A percentile compares a stretch with the other conserved stretches of the same genome.
Evolutionary conservation across 495 filamentous ascomycete genomes (phyloP).

Genomic region (Parathielavia hyrcaniae): DNA sequence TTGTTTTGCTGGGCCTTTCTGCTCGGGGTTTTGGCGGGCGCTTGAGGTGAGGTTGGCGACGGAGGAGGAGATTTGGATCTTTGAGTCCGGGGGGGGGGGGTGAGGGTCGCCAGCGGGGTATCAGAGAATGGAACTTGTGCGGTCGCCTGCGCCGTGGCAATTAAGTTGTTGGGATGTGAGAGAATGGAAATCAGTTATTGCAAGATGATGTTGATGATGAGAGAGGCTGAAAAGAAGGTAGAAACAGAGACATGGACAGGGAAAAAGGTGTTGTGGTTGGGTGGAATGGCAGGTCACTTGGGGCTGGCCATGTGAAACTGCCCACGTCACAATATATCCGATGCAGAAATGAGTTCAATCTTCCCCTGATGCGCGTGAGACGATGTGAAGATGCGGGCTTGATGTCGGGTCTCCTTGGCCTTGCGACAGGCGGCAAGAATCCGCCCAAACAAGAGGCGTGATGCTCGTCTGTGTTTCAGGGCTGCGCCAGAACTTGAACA

Average conservation of each 20-base stretch:
- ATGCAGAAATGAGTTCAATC: slow-evolving; percentile 10
- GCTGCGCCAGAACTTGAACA: slow-evolving; percentile 37
- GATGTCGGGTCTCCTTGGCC: slow-evolving; percentile 1
- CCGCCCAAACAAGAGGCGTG: slow-evolving; percentile 2
- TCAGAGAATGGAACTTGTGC: background rate
- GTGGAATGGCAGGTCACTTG: slow-evolving; percentile 12
- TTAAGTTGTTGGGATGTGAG: background rate
- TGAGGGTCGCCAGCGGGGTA: slow-evolving; percentile 8
- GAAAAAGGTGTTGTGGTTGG: slow-evolving; percentile 3
- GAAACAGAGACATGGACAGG: background rate
- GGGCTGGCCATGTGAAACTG: slow-evolving; percentile 22
- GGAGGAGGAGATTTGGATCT: background rate
- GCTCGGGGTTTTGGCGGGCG: background rate
- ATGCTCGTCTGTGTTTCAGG: slow-evolving; percentile 34
- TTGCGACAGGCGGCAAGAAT: slow-evolving; percentile 2
- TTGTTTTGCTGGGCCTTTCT: background rate
- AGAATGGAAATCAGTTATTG: slow-evolving; percentile 3
- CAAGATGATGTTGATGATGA: slow-evolving; percentile 1
- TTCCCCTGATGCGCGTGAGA: slow-evolving; percentile 2
- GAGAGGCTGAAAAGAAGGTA: background rate
- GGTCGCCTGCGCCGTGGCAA: slow-evolving; percentile 11
- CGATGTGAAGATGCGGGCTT: slow-evolving; percentile 13
- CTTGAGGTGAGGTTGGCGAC: background rate
- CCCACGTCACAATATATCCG: slow-evolving; percentile 25
- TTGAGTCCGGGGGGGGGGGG: background rate